Percentiles rank a stretch among this genome's conserved stretches.
Evolutionary conservation across 2,329 filamentous ascomycete genomes (phyloP).

Genomic region (Exophiala sp.): DNA sequence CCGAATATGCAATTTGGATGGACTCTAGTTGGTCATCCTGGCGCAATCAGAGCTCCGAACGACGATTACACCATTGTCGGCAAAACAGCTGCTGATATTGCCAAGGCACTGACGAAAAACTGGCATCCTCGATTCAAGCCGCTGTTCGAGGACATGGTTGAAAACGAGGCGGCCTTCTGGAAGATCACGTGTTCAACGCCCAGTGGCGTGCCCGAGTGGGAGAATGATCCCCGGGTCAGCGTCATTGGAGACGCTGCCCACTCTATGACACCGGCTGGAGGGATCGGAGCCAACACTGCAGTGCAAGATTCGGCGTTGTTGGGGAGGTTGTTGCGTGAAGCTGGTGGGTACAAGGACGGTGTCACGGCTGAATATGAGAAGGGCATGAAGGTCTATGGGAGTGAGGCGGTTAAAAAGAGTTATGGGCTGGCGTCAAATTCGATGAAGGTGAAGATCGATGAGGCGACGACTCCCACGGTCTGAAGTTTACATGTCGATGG

Average conservation of each 20-base stretch:
- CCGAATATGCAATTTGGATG: constrained; percentile 58
- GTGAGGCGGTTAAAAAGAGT: constrained; percentile 54
- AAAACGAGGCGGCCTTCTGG: constrained; percentile 33
- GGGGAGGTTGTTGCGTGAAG: constrained; percentile 48
- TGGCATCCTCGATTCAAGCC: constrained; percentile 30
- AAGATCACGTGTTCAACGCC: constrained; percentile 35
- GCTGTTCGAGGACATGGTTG: constrained; percentile 31
- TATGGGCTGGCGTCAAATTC: constrained; percentile 46
- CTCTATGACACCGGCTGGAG: constrained; percentile 47
- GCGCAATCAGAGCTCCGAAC: constrained; percentile 56
- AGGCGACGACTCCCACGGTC: constrained; percentile 22
- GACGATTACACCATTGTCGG: constrained; percentile 60
- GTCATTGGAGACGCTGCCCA: constrained; percentile 47
- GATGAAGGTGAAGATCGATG: constrained; percentile 50
- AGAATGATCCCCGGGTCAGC: constrained; percentile 35
- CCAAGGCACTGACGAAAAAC: constrained; percentile 27
- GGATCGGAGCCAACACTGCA: constrained; percentile 46
- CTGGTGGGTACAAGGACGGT: constrained; percentile 46
- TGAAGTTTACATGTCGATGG: too few relatives aligned
- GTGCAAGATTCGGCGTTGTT: constrained; percentile 41
- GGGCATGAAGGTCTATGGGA: constrained; percentile 50
- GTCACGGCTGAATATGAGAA: constrained; percentile 40
- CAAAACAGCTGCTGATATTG: constrained; percentile 32
- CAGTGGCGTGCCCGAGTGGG: constrained; percentile 34
- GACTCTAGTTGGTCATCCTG: constrained; percentile 59